Percentiles rank a stretch among this genome's conserved stretches.
These are phyloP conservation scores for Crucibulum laeve DNA, from an alignment of 768 basidiomycete genomes.

Conservation along the genomic window DNA sequence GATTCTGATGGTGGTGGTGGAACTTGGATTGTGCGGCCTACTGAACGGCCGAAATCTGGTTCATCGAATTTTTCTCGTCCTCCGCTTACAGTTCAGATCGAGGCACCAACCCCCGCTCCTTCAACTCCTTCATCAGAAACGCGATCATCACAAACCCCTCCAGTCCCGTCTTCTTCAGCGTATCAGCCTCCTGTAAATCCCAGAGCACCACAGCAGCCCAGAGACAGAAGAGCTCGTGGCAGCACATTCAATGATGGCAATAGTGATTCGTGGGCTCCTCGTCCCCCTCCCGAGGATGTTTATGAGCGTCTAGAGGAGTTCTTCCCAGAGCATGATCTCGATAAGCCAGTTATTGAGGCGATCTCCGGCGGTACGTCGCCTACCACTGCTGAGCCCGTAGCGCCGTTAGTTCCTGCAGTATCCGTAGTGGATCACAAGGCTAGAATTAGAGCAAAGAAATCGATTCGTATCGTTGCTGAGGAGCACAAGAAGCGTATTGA, in stretches of 20 bases:
- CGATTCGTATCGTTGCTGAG: conserved; percentile 87
- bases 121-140: neutral
- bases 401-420: conserved; percentile 32
- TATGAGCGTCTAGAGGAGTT: conserved; percentile 91
- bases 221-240: conserved; percentile 27
- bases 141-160: neutral
- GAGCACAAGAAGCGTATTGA: conserved; percentile 80
- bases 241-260: conserved; percentile 61
- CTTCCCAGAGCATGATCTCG: conserved; percentile 95
- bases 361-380: conserved; percentile 78
- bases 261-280: conserved; percentile 81
- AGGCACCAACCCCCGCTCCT: conserved; percentile 20
- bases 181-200: conserved; percentile 15
- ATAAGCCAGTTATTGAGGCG: conserved; percentile 91
- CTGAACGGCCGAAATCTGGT: conserved; percentile 1
- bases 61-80: conserved; percentile 31
- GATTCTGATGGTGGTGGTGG: conserved; percentile 45
- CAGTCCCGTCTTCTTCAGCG: neutral
- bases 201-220: conserved; percentile 20
- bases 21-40: conserved; percentile 24
- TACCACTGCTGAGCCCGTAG: conserved; percentile 50
- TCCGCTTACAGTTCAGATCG: conserved; percentile 40
- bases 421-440: conserved; percentile 28
- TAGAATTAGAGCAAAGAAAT: conserved; percentile 72
- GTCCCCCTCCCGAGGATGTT: conserved; percentile 89